phyloP scores from a whole-genome alignment of 306 rosid species.

The Glycine soja region DNA sequence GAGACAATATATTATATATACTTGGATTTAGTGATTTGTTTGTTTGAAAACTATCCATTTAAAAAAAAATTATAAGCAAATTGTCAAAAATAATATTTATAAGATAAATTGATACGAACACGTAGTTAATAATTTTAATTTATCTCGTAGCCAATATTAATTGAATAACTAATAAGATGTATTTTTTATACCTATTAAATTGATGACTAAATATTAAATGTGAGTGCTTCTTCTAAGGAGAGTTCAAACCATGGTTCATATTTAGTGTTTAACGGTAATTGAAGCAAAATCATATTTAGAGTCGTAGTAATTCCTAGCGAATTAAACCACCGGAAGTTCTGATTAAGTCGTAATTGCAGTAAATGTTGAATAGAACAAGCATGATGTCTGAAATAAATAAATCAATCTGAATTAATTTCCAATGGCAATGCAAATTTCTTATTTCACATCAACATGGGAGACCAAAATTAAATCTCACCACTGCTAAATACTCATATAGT shows the following conservation, averaged over 20 bases:
- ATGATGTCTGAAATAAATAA: background rate
- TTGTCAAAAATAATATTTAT: background rate
- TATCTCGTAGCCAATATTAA: no score
- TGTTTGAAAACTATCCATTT: background rate
- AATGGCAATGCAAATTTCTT: background rate
- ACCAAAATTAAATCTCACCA: background rate
- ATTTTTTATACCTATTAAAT: background rate
- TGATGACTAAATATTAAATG: background rate
- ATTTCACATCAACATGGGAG: background rate
- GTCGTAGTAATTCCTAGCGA: background rate
- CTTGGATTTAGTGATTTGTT: constrained; percentile 1
- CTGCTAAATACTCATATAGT: background rate
- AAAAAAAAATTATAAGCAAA: background rate
- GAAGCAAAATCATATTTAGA: background rate
- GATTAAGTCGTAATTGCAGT: background rate
- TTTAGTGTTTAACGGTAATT: no score
- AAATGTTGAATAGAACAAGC: background rate
- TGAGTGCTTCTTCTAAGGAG: no score
- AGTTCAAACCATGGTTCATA: no score
- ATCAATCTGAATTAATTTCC: constrained; percentile 5
- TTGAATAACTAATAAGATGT: background rate
- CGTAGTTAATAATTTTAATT: no score
- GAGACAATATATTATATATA: background rate
- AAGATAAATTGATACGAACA: no score
- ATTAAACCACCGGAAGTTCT: background rate